Conservation (phyloP, 192 early-diverging fungal species). For the Haplosporangium gracile region DNA sequence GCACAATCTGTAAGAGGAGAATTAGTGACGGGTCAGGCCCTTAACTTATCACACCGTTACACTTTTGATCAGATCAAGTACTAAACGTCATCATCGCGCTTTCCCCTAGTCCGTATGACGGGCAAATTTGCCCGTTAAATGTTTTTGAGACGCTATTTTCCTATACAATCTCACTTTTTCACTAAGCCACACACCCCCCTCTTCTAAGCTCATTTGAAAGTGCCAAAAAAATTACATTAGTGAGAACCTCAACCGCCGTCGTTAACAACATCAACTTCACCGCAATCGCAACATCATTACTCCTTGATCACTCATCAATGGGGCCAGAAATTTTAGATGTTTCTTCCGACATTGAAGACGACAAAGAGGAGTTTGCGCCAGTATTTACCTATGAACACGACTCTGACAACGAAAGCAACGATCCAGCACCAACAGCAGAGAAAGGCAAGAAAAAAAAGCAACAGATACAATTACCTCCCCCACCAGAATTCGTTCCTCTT, state of each 20-base stretch:
- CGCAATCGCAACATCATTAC: neutral
- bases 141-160: too few species aligned
- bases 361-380: conserved; percentile 18
- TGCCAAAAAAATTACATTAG: too few species aligned
- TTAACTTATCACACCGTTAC: neutral
- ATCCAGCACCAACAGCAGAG: neutral
- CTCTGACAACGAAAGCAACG: conserved; percentile 1
- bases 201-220: too few species aligned
- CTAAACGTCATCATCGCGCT: too few species aligned
- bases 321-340: neutral
- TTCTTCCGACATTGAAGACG: neutral
- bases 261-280: neutral
- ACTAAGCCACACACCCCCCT: too few species aligned
- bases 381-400: conserved; percentile 3
- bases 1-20: neutral
- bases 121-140: too few species aligned
- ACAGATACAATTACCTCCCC: conserved; percentile 1
- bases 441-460: conserved; percentile 8
- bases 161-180: too few species aligned
- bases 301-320: neutral
- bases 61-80: too few species aligned
- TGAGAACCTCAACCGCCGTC: neutral
- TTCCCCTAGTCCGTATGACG: too few species aligned
- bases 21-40: conserved; percentile 2
- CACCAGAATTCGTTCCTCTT: conserved; percentile 19